Percentiles rank a stretch among this genome's conserved stretches.
phyloP scores from a whole-genome alignment of 345 rosid species.

The Moricandia moricandioides region DNA sequence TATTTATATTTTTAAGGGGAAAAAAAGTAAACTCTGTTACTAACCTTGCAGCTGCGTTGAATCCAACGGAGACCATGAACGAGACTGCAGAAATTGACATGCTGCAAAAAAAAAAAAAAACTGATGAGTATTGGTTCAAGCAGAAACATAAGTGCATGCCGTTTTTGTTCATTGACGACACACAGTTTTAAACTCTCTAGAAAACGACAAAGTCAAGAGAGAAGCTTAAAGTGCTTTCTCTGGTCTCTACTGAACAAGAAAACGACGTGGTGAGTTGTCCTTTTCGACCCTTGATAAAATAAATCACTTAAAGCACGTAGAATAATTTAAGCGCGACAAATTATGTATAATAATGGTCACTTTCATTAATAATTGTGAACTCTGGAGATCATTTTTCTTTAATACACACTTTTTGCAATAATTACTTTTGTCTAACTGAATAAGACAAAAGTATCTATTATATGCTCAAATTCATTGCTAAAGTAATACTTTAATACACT shows the following conservation, averaged over 20 bases:
- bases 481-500: too few relatives aligned
- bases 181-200: not conserved
- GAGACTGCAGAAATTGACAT: conserved; percentile 59
- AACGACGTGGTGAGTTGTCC: conserved; percentile 3
- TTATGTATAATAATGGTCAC: not conserved
- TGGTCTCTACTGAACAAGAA: not conserved
- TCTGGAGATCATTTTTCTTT: not conserved
- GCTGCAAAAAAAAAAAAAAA: conserved; percentile 36
- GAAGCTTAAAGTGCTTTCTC: not conserved
- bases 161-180: not conserved
- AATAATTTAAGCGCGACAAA: not conserved
- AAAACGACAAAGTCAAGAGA: conserved; percentile 14
- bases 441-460: not conserved
- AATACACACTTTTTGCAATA: not conserved
- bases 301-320: not conserved
- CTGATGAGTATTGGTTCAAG: not conserved
- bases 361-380: not conserved
- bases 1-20: not conserved
- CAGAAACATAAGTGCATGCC: not conserved
- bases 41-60: conserved; percentile 78
- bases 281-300: not conserved
- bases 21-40: not conserved
- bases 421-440: not conserved
- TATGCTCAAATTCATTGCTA: not conserved
- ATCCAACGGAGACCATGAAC: conserved; percentile 65